Conservation (phyloP, 352 stramenopile species). For the Globisporangium emineosum region DNA sequence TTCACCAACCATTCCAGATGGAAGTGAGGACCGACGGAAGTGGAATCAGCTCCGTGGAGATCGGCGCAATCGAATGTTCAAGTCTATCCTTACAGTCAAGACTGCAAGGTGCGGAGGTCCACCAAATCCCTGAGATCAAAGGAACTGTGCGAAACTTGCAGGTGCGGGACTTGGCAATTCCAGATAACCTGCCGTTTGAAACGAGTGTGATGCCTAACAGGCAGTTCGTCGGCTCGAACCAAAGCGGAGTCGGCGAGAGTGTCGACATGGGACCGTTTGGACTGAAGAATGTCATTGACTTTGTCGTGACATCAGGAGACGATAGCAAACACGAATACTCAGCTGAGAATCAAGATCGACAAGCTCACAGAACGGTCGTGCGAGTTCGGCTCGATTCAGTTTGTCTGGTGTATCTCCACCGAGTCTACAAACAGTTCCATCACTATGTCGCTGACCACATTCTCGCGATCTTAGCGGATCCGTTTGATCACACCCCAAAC, state of each 20-base stretch:
- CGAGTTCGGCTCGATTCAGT: slow-evolving; percentile 74
- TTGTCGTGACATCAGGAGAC: slow-evolving; percentile 27
- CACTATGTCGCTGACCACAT: slow-evolving; percentile 73
- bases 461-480: slow-evolving; percentile 22
- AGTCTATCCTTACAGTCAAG: slow-evolving; percentile 18
- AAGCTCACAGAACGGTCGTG: slow-evolving; percentile 24
- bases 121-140: slow-evolving; percentile 36
- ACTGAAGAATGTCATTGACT: slow-evolving; percentile 70
- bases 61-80: slow-evolving; percentile 18
- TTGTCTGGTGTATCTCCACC: slow-evolving; percentile 79
- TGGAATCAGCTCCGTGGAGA: slow-evolving; percentile 10
- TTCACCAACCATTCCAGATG: slow-evolving; percentile 33
- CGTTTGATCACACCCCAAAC: slow-evolving; percentile 28
- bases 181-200: slow-evolving; percentile 28
- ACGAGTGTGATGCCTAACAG: slow-evolving; percentile 53
- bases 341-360: slow-evolving; percentile 7
- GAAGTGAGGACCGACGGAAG: background rate
- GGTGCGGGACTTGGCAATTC: slow-evolving; percentile 59
- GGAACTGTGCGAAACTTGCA: slow-evolving; percentile 68
- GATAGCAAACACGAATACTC: slow-evolving; percentile 4
- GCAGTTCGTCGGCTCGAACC: slow-evolving; percentile 65
- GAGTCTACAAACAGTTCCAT: slow-evolving; percentile 85
- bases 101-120: background rate
- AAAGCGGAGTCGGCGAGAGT: slow-evolving; percentile 36
- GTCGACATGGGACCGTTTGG: slow-evolving; percentile 44